Conservation (phyloP, 345 rosid genomes). For the Carallia pectinifolia region DNA sequence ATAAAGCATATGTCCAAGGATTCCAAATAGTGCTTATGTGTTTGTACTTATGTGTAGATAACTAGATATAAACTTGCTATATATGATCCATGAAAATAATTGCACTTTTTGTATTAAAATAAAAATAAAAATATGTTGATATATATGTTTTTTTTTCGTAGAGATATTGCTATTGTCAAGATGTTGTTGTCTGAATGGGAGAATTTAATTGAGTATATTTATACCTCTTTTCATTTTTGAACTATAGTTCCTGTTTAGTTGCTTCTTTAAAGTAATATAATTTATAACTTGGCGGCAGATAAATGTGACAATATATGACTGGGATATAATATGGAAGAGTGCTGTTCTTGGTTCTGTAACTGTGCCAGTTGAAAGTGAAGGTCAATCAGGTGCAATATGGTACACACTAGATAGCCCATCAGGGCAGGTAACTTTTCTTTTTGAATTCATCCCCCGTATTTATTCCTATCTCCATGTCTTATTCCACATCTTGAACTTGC, state of each 20-base stretch:
- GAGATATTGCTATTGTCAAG: background rate
- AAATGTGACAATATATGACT: constrained; percentile 90
- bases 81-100: too few relatives aligned
- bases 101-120: background rate
- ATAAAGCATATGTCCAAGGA: too few relatives aligned
- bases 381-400: constrained; percentile 89
- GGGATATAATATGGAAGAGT: constrained; percentile 99
- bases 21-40: too few relatives aligned
- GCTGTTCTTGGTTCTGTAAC: constrained; percentile 92
- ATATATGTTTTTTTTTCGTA: background rate
- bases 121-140: too few relatives aligned
- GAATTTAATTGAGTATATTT: background rate
- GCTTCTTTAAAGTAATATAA: background rate
- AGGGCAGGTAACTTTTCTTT: constrained; percentile 69
- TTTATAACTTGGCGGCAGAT: constrained; percentile 47
- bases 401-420: constrained; percentile 82
- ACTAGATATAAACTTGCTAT: too few relatives aligned
- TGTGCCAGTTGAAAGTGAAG: constrained; percentile 80
- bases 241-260: background rate
- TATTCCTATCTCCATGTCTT: background rate
- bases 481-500: constrained; percentile 7
- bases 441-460: constrained; percentile 14
- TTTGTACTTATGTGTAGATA: too few relatives aligned
- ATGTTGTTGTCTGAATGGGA: background rate
- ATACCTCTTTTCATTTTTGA: background rate